Conservation (phyloP, 345 rosid species). For the Aquilaria malaccensis region DNA sequence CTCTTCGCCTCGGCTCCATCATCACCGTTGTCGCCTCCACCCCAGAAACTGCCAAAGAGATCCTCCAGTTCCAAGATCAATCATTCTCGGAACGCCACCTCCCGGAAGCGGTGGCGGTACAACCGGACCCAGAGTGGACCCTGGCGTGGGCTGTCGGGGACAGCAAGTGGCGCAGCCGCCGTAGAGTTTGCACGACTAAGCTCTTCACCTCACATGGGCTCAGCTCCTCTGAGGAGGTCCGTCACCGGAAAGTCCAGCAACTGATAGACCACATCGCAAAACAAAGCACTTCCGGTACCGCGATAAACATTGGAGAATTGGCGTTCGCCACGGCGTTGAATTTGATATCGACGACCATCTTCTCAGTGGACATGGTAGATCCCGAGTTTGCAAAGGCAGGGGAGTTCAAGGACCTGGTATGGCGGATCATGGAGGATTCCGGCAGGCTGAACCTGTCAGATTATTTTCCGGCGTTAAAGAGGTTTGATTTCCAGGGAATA, state of each 20-base stretch:
- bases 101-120: slow-evolving; percentile 22
- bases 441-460: slow-evolving; percentile 31
- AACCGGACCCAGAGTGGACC: slow-evolving; percentile 24
- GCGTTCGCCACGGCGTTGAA: slow-evolving; percentile 27
- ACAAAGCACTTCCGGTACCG: slow-evolving; percentile 6
- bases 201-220: slow-evolving; percentile 23
- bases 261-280: slow-evolving; percentile 22
- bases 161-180: slow-evolving; percentile 27
- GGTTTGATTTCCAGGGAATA: slow-evolving; percentile 29
- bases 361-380: slow-evolving; percentile 26
- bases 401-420: slow-evolving; percentile 30
- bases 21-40: slow-evolving; percentile 28
- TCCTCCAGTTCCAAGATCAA: slow-evolving; percentile 27
- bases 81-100: slow-evolving; percentile 21
- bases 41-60: slow-evolving; percentile 25
- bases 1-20: slow-evolving; percentile 26
- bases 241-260: slow-evolving; percentile 25
- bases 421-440: slow-evolving; percentile 30
- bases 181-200: slow-evolving; percentile 32
- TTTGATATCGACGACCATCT: slow-evolving; percentile 28
- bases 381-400: slow-evolving; percentile 18
- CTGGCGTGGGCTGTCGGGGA: slow-evolving; percentile 31
- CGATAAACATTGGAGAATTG: slow-evolving; percentile 18
- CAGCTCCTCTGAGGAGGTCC: slow-evolving; percentile 23
- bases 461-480: slow-evolving; percentile 29